phyloP scores from a whole-genome alignment of 139 green algal genomes.

The Pleodorina starrii region DNA sequence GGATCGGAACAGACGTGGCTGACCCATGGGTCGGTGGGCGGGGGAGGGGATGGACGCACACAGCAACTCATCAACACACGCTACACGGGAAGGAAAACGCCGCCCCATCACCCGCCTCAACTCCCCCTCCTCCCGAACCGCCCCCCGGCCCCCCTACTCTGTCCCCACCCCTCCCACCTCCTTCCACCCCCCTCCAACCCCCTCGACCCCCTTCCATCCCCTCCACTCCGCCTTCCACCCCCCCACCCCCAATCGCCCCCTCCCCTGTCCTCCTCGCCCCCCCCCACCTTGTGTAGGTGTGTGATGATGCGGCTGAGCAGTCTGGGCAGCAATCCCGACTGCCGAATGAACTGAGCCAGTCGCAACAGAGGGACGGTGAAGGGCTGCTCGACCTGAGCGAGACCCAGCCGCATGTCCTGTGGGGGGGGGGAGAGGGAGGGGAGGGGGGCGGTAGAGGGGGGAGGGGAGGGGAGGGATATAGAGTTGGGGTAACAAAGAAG shows the following conservation, averaged over 20 bases:
- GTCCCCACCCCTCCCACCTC: no score
- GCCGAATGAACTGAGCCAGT: slow-evolving; percentile 59
- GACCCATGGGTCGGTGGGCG: not conserved
- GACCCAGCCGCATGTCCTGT: slow-evolving; percentile 31
- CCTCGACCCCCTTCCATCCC: no score
- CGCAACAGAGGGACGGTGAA: slow-evolving; percentile 61
- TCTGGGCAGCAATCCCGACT: slow-evolving; percentile 57
- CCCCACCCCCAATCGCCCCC: no score
- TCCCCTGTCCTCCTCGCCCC: not conserved
- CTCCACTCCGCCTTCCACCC: no score
- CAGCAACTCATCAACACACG: not conserved
- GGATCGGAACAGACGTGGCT: not conserved
- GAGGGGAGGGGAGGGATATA: not conserved
- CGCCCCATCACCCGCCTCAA: no score
- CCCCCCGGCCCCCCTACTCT: no score
- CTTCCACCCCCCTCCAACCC: no score
- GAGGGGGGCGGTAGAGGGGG: not conserved
- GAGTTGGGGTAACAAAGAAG: no score
- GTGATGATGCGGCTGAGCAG: slow-evolving; percentile 54
- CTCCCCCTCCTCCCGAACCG: no score
- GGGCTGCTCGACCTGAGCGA: slow-evolving; percentile 40
- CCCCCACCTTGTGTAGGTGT: slow-evolving; percentile 46
- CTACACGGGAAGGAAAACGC: no score
- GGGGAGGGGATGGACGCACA: not conserved
- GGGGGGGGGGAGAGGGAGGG: not conserved